Percentiles rank a stretch among this genome's conserved stretches.
Evolutionary conservation across 169 alveolate genomes (phyloP).

Genomic region (Eimeria praecox): DNA sequence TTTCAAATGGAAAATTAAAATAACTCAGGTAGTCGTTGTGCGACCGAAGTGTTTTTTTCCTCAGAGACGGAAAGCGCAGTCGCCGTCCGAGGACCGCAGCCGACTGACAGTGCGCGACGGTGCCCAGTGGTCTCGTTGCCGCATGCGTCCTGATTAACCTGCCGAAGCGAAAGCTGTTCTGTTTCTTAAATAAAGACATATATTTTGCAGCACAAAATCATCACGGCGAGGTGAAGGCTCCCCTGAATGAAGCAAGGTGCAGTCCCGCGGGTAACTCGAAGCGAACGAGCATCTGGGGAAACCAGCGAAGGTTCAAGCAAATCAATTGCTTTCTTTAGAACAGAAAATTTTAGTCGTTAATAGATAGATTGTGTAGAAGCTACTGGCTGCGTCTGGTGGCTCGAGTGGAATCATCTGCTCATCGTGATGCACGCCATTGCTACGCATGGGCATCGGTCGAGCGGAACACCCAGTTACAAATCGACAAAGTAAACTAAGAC

Average conservation of each 20-base stretch:
- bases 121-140: constrained; percentile 22
- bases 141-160: not conserved
- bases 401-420: not conserved
- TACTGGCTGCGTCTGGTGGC: not conserved
- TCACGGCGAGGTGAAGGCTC: not conserved
- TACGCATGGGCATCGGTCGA: not conserved
- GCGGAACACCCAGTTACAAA: not conserved
- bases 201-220: not conserved
- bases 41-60: not conserved
- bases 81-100: not conserved
- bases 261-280: not conserved
- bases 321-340: not conserved
- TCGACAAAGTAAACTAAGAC: not conserved
- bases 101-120: not conserved
- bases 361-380: not conserved
- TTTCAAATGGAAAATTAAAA: not conserved
- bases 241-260: not conserved
- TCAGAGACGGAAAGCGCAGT: not conserved
- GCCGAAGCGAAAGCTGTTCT: not conserved
- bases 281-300: not conserved
- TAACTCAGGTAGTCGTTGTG: not conserved
- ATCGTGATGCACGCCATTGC: not conserved
- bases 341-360: not conserved
- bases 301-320: not conserved
- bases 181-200: not conserved